Evolutionary conservation across 495 filamentous ascomycete species (phyloP), one percentile per base, ranked within the genome.

Genomic region (Aspergillus campestris): DNA sequence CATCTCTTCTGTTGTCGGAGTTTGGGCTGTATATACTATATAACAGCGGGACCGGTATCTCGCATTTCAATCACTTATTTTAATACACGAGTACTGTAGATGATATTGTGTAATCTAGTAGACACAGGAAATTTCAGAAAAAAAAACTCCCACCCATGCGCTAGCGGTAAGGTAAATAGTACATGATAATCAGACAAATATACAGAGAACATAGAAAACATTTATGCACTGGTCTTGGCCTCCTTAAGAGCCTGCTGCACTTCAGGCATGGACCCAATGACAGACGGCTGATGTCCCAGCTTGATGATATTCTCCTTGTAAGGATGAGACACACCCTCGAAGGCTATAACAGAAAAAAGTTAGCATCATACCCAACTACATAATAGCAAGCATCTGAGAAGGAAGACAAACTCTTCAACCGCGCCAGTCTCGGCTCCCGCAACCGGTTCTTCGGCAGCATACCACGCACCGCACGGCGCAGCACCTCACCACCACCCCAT

Each of bases 361-460:
- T 39, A 44, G 48, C 28, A 40, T 15, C 27, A 14, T n/a, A n/a
- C 6, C 18, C 36, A 35, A 40, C 32, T 27, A 30, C 13, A 33
- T 15, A 39, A 6, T 2, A 15, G 6, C n/a, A 33, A 37, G 34
- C 29, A 27, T 28, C 44, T 8, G 15, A 29, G 53, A 37, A 11
- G n/a, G 34, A 29, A 27, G 34, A 69, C 78, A 62, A 52, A 85
- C 82, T 79, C 79, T 95, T 97, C 61, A 98, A 66, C 55, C 92
- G 71, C n/a, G 79, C 86, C 71, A 98, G 65, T 48, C 94, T 65
- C 69, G 84, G 82, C 60, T 92, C 86, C 58, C 89, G 73, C 55
- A 98, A 69, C 53, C 88, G 67, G 68, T 98, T 98, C 84, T 97
- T 98, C 38, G 92, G 92, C 70, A 98, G 65, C 92, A 98, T 98